A percentile compares a stretch with the other conserved stretches of the same genome.
Conservation (phyloP, 257 asterid genomes). For the Penstemon eatonii region DNA sequence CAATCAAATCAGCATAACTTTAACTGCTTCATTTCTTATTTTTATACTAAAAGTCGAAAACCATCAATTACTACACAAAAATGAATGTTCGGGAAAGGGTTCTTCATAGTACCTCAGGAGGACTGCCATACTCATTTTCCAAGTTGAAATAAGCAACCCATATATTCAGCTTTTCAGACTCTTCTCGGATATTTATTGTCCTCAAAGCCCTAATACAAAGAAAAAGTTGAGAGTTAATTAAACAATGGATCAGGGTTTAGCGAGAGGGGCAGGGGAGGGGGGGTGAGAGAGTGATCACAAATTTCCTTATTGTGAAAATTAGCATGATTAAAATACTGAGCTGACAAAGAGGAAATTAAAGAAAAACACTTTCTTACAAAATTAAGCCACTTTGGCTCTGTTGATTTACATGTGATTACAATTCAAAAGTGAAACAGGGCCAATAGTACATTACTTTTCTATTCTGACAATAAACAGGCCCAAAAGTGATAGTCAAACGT, state of each 20-base stretch:
- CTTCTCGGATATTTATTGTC: conserved; percentile 83
- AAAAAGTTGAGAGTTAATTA: conserved; percentile 8
- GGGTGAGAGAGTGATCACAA: neutral
- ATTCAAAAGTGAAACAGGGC: too few relatives aligned
- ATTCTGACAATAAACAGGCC: neutral
- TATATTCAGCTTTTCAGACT: conserved; percentile 84
- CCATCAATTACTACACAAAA: conserved; percentile 11
- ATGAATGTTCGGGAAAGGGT: neutral
- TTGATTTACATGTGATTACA: neutral
- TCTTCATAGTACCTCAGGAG: conserved; percentile 70
- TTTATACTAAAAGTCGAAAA: neutral
- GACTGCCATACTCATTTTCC: conserved; percentile 85
- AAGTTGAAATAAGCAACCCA: conserved; percentile 95
- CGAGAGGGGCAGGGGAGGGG: neutral
- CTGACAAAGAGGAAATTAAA: neutral
- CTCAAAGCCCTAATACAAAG: conserved; percentile 71
- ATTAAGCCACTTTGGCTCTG: conserved; percentile 5
- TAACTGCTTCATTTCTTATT: neutral
- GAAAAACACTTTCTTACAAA: neutral
- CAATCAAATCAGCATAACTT: neutral
- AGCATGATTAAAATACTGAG: neutral
- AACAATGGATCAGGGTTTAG: neutral
- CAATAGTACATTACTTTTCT: neutral
- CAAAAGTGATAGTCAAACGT: neutral
- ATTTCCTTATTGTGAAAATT: neutral